phyloP scores from a whole-genome alignment of 1,284 basidiomycete genomes.

The Rhizoctonia solani region DNA sequence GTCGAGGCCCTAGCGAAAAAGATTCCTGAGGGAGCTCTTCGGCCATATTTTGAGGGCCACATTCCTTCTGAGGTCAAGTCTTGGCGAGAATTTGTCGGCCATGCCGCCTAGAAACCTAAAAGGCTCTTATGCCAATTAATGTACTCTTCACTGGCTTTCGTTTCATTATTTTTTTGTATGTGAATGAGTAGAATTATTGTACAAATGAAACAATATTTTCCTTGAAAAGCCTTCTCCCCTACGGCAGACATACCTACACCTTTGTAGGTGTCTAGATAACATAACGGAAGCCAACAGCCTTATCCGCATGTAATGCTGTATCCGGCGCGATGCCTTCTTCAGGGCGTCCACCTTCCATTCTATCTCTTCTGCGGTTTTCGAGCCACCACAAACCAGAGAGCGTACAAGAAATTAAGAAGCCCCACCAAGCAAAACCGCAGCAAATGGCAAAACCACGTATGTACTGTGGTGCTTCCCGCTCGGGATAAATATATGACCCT shows the following conservation, averaged over 20 bases:
- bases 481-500: slow-evolving; percentile 50
- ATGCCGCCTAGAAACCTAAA: slow-evolving; percentile 54
- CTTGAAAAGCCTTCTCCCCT: not conserved
- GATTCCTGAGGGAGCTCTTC: slow-evolving; percentile 81
- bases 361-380: not conserved
- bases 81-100: slow-evolving; percentile 86
- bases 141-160: not conserved
- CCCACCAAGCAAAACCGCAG: slow-evolving; percentile 12
- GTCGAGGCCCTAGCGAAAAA: slow-evolving; percentile 90
- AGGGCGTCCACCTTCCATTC: not conserved
- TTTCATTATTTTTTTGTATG: not conserved
- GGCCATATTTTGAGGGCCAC: slow-evolving; percentile 83
- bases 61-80: slow-evolving; percentile 94
- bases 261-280: not conserved
- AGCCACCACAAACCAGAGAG: not conserved
- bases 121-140: not conserved
- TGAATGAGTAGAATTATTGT: too few relatives aligned
- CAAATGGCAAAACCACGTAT: slow-evolving; percentile 46
- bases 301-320: slow-evolving; percentile 18
- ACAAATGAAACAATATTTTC: not conserved
- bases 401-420: not conserved
- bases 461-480: slow-evolving; percentile 46
- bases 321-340: not conserved
- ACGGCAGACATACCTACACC: not conserved
- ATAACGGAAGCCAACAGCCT: slow-evolving; percentile 20